Percentiles rank a stretch among this genome's conserved stretches.
Evolutionary conservation across 1,139 yeast species (phyloP).

Genomic region (Yamadazyma buinensis): DNA sequence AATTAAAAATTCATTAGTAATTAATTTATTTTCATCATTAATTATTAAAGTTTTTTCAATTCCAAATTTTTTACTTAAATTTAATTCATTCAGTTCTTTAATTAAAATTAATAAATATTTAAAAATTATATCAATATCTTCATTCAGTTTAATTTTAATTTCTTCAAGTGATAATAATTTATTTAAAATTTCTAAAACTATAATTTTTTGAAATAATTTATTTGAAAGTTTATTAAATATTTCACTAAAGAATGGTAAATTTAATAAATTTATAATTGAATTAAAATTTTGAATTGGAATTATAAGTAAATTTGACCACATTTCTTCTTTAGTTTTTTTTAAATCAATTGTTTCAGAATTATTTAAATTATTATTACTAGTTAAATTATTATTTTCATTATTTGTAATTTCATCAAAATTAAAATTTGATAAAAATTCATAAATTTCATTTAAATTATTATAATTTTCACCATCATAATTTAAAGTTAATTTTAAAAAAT

Average conservation of each 20-base stretch:
- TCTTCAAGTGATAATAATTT: slow-evolving; percentile 24
- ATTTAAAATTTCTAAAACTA: slow-evolving; percentile 41
- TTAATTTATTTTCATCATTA: slow-evolving; percentile 18
- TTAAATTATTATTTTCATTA: slow-evolving; percentile 1
- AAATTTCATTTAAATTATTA: slow-evolving; percentile 59
- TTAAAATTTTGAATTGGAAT: slow-evolving; percentile 51
- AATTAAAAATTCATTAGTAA: slow-evolving; percentile 38
- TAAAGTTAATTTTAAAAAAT: slow-evolving; percentile 61
- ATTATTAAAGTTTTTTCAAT: slow-evolving; percentile 30
- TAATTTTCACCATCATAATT: slow-evolving; percentile 63
- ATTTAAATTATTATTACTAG: too few species aligned
- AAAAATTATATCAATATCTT: slow-evolving; percentile 44
- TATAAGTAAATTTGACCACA: slow-evolving; percentile 53
- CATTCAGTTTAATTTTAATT: slow-evolving; percentile 20
- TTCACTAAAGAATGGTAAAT: slow-evolving; percentile 38
- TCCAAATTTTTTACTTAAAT: slow-evolving; percentile 37
- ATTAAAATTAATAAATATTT: slow-evolving; percentile 38
- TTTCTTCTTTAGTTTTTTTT: slow-evolving; percentile 25
- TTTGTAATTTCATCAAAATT: slow-evolving; percentile 11
- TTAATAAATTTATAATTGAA: slow-evolving; percentile 25
- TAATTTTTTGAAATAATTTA: slow-evolving; percentile 30
- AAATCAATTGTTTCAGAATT: neutral
- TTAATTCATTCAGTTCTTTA: slow-evolving; percentile 26
- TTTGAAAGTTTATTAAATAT: slow-evolving; percentile 37
- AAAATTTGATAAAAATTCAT: slow-evolving; percentile 54